A percentile compares a stretch with the other conserved stretches of the same genome.
Conservation (phyloP, 306 rosid species). For the Luffa acutangula region DNA sequence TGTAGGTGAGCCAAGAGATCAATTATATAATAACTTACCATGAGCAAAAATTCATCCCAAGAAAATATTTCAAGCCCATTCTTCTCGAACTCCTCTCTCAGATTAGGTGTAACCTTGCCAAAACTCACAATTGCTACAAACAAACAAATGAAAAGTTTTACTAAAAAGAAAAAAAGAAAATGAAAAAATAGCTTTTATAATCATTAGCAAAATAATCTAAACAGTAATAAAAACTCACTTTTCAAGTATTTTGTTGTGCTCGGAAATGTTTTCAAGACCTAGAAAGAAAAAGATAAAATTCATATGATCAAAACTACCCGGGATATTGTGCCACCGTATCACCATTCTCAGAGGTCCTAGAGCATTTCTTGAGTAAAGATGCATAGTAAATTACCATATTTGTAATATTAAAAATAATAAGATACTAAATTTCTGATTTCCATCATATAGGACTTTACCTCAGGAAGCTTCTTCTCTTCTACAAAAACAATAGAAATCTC, state of each 20-base stretch:
- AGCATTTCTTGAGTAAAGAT: background rate
- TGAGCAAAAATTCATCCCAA: conserved; percentile 66
- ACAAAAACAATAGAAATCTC: conserved; percentile 69
- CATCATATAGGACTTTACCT: conserved; percentile 33
- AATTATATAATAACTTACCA: conserved; percentile 39
- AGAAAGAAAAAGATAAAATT: conserved; percentile 16
- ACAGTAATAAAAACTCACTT: conserved; percentile 38
- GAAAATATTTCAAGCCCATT: conserved; percentile 55
- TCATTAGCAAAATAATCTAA: conserved; percentile 12
- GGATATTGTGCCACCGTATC: background rate
- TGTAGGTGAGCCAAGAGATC: background rate
- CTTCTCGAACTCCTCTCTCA: conserved; percentile 55
- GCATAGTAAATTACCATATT: background rate
- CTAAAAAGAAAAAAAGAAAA: background rate
- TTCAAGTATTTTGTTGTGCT: conserved; percentile 42
- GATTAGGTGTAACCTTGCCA: conserved; percentile 64
- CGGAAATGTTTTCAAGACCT: conserved; percentile 87
- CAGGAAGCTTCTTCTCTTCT: conserved; percentile 81
- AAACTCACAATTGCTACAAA: conserved; percentile 82
- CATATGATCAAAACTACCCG: background rate
- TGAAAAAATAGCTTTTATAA: background rate
- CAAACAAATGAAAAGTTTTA: background rate
- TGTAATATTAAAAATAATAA: background rate
- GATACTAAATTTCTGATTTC: background rate
- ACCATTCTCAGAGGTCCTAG: background rate